Evolutionary conservation across 2,329 filamentous ascomycete species (phyloP).

Genomic region (Talaromyces sp.): DNA sequence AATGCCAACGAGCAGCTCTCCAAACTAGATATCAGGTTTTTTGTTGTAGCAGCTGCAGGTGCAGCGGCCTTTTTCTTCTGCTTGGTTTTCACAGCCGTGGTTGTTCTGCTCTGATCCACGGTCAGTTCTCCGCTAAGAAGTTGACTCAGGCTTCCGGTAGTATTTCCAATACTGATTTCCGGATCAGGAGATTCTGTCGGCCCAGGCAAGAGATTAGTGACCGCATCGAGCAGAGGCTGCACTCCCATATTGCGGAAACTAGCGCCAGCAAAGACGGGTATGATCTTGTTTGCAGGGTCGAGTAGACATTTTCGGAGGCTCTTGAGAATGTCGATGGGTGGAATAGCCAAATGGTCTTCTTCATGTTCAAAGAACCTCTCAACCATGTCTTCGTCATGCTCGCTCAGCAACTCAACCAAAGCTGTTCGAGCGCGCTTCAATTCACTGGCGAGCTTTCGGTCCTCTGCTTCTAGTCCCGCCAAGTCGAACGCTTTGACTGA

Average conservation of each 20-base stretch:
- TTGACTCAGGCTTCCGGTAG: constrained; percentile 50
- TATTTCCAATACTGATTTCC: constrained; percentile 63
- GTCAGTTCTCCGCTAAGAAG: constrained; percentile 44
- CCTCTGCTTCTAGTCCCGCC: constrained; percentile 46
- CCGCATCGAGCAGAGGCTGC: constrained; percentile 81
- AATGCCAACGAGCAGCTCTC: constrained; percentile 69
- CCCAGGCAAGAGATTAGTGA: constrained; percentile 80
- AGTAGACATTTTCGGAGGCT: constrained; percentile 70
- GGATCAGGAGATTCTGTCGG: constrained; percentile 75
- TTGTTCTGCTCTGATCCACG: constrained; percentile 29
- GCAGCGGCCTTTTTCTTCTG: constrained; percentile 39
- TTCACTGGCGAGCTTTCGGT: constrained; percentile 56
- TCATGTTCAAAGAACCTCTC: constrained; percentile 76
- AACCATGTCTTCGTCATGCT: constrained; percentile 81
- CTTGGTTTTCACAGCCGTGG: constrained; percentile 32
- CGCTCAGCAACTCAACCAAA: constrained; percentile 77
- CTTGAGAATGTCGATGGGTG: constrained; percentile 60
- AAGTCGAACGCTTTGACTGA: constrained; percentile 53
- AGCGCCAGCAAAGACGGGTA: constrained; percentile 85
- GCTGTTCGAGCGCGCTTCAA: constrained; percentile 69
- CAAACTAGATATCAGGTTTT: constrained; percentile 54
- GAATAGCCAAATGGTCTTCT: constrained; percentile 65
- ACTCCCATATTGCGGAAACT: constrained; percentile 94
- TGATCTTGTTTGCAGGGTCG: constrained; percentile 61
- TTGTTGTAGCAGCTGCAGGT: constrained; percentile 39